Evolutionary conservation across 2,329 filamentous ascomycete genomes (phyloP), one percentile per base, ranked within the genome.

Genomic region (Colletotrichum higginsianum): DNA sequence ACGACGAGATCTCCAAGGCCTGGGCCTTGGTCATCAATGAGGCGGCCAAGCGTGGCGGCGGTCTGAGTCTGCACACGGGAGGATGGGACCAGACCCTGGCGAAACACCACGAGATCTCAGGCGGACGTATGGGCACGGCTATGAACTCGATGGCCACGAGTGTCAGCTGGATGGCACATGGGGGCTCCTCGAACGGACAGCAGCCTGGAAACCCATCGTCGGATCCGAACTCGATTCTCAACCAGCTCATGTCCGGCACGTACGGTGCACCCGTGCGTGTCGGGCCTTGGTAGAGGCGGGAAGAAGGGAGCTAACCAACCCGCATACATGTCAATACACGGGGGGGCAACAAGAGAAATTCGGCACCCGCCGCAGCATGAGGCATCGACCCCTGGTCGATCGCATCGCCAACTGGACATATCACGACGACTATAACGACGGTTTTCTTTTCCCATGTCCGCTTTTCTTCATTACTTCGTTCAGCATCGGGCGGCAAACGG

Each of bases 11-110:
- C 74, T 92, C 94, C 35, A 94, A 93, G 78, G 96, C 96, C 1
- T 99, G 96, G 96, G 92, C 94, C 18, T 82, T 97, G 75, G 96
- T 98, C 61, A 93, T 99, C 76, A 92, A 92, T 73, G 96, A 99
- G 82, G 94, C 95, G 2, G 92, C 93, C 26, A 98, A 98, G 85
- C 90, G 93, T 75, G 96, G 94, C 13, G 95, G 94, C 38, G 96
- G 96, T 44, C 96, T 98, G 77, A 91, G 94, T 75, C 80, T 99
- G 75, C 94, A 98, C 78, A 94, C 94, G 57, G 95, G 93, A 64
- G 94, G 94, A 71, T 99, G 96, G 96, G 96, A 98, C 77, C 92
- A 96, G 81, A 94, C 91, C 76, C 85, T 99, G 55, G 86, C 90
- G 35, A 94, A 94, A 78, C 96, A 99, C 84, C 96, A 98, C 79